These are phyloP conservation scores for Kalanchoe fedtschenkoi DNA, from an alignment of 164 flowering plant genomes.

Conservation along the genomic window DNA sequence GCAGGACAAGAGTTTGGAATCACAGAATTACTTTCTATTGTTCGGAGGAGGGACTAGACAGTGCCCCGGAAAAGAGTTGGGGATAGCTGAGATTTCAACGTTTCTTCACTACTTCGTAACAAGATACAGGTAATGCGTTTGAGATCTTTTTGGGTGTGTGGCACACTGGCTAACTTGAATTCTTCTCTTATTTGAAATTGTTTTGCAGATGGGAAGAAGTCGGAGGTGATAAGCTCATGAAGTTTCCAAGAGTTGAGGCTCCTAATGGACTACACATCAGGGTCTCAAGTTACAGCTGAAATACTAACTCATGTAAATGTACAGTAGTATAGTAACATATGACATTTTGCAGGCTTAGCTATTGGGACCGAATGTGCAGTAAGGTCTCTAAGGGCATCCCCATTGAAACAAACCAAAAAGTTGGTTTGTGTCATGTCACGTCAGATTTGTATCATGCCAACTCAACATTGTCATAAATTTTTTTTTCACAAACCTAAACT, in stretches of 20 bases:
- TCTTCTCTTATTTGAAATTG: background rate
- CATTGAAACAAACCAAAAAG: too few relatives aligned
- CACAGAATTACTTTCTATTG: slow-evolving; percentile 39
- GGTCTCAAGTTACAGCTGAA: background rate
- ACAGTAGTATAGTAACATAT: background rate
- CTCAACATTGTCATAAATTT: too few relatives aligned
- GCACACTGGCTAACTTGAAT: background rate
- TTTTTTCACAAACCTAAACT: too few relatives aligned
- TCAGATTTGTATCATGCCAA: too few relatives aligned
- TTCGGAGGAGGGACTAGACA: slow-evolving; percentile 82
- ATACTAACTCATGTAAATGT: background rate
- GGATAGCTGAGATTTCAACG: slow-evolving; percentile 58
- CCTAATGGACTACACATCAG: slow-evolving; percentile 2
- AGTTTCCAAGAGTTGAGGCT: slow-evolving; percentile 2
- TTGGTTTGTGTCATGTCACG: too few relatives aligned
- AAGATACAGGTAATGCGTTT: slow-evolving; percentile 48
- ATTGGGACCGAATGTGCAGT: background rate
- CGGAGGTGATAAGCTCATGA: background rate
- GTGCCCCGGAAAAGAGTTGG: slow-evolving; percentile 91
- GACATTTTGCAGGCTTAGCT: background rate
- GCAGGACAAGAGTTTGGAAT: slow-evolving; percentile 62
- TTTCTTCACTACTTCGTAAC: slow-evolving; percentile 85
- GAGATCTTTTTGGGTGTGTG: background rate
- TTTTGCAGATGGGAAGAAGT: slow-evolving; percentile 1
- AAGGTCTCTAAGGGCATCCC: too few relatives aligned